A percentile compares a stretch with the other conserved stretches of the same genome.
These are phyloP conservation scores for Lobosporangium transversale DNA, from an alignment of 192 early-diverging fungal genomes.

Conservation along the genomic window DNA sequence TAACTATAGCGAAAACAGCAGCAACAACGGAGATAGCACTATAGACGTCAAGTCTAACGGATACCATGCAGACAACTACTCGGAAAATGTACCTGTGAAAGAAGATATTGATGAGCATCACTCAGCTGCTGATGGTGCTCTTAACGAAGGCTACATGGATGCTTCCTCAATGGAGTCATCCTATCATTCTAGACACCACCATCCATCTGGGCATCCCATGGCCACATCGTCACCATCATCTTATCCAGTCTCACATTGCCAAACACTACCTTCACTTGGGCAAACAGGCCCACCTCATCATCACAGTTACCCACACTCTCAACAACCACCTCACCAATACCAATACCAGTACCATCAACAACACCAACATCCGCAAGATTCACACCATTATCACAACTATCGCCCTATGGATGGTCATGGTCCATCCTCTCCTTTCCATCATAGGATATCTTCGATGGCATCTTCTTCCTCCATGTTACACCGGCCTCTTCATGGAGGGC, in stretches of 20 bases:
- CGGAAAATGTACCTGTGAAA: not conserved
- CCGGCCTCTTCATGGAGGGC: too few species aligned
- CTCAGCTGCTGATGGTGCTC: not conserved
- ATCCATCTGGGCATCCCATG: not conserved
- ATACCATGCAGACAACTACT: conserved; percentile 8
- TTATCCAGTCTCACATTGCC: not conserved
- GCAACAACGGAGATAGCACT: too few species aligned
- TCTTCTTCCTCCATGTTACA: not conserved
- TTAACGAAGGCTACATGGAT: not conserved
- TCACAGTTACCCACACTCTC: not conserved
- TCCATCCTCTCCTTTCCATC: not conserved
- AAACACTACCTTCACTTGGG: not conserved
- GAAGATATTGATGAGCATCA: not conserved
- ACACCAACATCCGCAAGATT: not conserved
- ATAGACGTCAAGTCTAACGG: not conserved
- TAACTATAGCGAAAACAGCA: too few species aligned
- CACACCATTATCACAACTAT: not conserved
- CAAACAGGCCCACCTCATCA: too few species aligned
- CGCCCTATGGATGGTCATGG: not conserved
- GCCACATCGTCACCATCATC: not conserved
- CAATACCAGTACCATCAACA: conserved; percentile 5
- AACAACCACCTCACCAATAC: not conserved
- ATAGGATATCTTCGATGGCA: conserved; percentile 5
- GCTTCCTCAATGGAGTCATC: conserved; percentile 2
- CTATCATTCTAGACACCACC: not conserved